Conservation (phyloP, 2,329 filamentous ascomycete genomes). For the Pseudogymnoascus sp. region DNA sequence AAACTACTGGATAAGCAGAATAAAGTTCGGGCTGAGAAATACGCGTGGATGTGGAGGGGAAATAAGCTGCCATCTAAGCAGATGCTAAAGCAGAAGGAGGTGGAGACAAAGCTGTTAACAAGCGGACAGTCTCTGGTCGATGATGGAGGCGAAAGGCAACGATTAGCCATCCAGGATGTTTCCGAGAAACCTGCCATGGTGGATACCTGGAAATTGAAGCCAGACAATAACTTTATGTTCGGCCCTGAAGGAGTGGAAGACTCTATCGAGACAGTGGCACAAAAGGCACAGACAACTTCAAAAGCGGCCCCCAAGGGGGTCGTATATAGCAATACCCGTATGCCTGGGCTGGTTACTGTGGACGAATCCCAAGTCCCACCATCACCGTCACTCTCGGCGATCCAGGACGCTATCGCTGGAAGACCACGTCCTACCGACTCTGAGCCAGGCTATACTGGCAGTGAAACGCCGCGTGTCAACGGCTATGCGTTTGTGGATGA, state of each 20-base stretch:
- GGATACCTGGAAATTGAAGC: constrained; percentile 64
- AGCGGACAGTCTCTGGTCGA: constrained; percentile 40
- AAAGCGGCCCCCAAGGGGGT: constrained; percentile 69
- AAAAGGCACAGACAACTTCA: constrained; percentile 61
- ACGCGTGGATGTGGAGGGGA: constrained; percentile 79
- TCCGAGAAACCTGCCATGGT: constrained; percentile 67
- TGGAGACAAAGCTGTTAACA: constrained; percentile 44
- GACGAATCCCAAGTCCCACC: constrained; percentile 44
- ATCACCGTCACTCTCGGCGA: constrained; percentile 75
- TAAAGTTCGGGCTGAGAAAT: constrained; percentile 70
- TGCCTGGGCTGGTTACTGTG: constrained; percentile 42
- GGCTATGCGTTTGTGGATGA: constrained; percentile 86
- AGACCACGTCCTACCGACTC: constrained; percentile 53
- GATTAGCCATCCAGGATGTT: constrained; percentile 55
- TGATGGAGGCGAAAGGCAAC: constrained; percentile 46
- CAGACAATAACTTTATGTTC: constrained; percentile 87
- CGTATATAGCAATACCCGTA: constrained; percentile 73
- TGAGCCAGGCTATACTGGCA: constrained; percentile 47
- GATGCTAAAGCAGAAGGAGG: constrained; percentile 58
- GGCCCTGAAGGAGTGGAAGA: constrained; percentile 56
- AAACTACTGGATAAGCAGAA: constrained; percentile 87
- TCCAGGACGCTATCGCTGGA: constrained; percentile 76
- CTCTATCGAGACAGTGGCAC: constrained; percentile 50
- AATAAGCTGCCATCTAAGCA: constrained; percentile 81
- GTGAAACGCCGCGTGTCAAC: constrained; percentile 81